Conservation (phyloP, 75 land plant genomes). For the Gnetum montanum region DNA sequence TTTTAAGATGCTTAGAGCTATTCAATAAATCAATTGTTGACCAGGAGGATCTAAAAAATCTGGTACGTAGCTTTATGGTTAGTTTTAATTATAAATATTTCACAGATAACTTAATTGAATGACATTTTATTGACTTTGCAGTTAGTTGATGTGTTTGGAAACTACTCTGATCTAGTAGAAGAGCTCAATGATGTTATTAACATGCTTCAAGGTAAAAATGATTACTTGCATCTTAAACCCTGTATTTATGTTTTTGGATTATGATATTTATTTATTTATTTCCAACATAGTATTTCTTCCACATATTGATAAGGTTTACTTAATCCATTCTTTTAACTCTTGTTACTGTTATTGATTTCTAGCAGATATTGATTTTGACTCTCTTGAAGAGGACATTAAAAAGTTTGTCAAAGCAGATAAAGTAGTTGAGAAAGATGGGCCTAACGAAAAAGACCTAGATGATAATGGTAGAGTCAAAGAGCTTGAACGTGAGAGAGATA, state of each 20-base stretch:
- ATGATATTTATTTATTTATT: too few species aligned
- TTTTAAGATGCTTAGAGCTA: conserved; percentile 76
- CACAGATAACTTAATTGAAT: not conserved
- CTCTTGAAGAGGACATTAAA: conserved; percentile 25
- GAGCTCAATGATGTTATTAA: conserved; percentile 76
- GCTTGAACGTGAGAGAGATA: conserved; percentile 25
- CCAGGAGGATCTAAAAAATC: conserved; percentile 48
- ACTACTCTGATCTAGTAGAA: conserved; percentile 72
- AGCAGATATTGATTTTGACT: not conserved
- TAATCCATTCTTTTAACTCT: not conserved
- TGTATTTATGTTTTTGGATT: too few species aligned
- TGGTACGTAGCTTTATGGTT: conserved; percentile 33
- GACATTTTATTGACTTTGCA: not conserved
- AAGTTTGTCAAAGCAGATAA: conserved; percentile 42
- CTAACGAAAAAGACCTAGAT: not conserved
- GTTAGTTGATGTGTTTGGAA: conserved; percentile 52
- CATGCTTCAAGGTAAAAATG: too few species aligned
- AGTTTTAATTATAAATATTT: not conserved
- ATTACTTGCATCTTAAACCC: too few species aligned
- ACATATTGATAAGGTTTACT: not conserved
- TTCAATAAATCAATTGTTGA: conserved; percentile 66
- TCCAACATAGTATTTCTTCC: too few species aligned
- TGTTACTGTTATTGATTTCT: not conserved
- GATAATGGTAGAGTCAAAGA: conserved; percentile 26
- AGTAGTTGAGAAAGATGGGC: not conserved